Evolutionary conservation across 768 basidiomycete genomes (phyloP), one percentile per base, ranked within the genome.

Genomic region (Suillus weaverae): DNA sequence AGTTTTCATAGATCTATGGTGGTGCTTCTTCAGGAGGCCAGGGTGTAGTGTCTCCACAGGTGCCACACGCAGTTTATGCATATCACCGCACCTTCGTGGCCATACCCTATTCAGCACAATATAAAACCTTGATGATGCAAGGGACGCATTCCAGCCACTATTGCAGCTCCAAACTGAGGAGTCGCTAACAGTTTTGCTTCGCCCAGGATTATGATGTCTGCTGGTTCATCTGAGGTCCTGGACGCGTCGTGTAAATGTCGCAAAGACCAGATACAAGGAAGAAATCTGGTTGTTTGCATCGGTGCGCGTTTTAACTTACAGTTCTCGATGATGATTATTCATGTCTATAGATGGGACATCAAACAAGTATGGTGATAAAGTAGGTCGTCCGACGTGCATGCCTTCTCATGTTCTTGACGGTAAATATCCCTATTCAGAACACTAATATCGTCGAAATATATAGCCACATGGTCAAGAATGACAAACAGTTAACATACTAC

Each of bases 381-480:
- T 53, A 53, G 51, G 43, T 60, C 38, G 11, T 18, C 18, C 11
- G 5, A 53, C 10, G 32, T 32, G 10, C 26, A 22, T 62, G 22
- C 22, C 20, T 16, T 36, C 26, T 55, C 18, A n/a, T 44, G 9
- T 32, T 61, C 8, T 57, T 46, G 46, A 46, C n/a, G 26, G 20
- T 9, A n/a, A 16, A 62, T n/a, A 62, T 62, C 1, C 16, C 11
- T 7, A 22, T 10, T 9, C 43, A 82, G 81, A 81, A 81, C 60
- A 80, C 81, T 3, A 79, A 81, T 63, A 77, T 81, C 43, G 65
- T 81, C 61, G 80, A 81, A 54, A 69, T 81, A 13, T 80, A 79
- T 60, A 74, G 70, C 61, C 72, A 70, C 20, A 68, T 81, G 35
- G 67, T 67, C n/a, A 81, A 81, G 66, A 64, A 66, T 51, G 68